Evolutionary conservation across 2,329 filamentous ascomycete genomes (phyloP), one percentile per base, ranked within the genome.

Genomic region (Passalora sequoiae): DNA sequence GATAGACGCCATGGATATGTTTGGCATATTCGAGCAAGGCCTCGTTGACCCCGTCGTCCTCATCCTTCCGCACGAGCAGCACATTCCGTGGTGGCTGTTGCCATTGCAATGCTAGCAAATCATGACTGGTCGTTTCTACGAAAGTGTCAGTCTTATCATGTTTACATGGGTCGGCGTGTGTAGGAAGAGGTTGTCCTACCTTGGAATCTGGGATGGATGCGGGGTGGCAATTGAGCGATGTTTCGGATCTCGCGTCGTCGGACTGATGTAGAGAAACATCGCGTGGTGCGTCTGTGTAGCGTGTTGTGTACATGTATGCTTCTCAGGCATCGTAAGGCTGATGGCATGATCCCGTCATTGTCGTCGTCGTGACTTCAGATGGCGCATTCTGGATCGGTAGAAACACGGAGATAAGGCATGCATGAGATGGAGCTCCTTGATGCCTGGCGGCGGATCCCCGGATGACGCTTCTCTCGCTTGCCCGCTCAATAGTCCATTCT

Each of bases 1-100:
- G 83, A 64, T 97, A 96, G 46, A 87, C 86, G 49, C 73, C 74
- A 54, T 81, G 78, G 46, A 96, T 77, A 65, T 97, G 85, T 60
- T 73, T 71, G 31, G 72, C 71, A 58, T 80, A 80, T 56, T 80
- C 77, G 46, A 80, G 59, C 27, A 82, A 63, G 2, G 77, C 76
- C 10, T 70, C 63, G 20, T 75, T 78, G 39, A 81, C 75, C 20
- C 66, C 65, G 2, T 72, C 68, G 2, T 76, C 75, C 51, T 75
- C 70, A 50, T 80, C 73, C 61, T 86, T 87, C 62, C 82, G 81
- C 33, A 84, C 76, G 43, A 86, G 66, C 46, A 87, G 71, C 40
- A 87, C 69, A 55, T 86, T 86, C 39, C 78, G 76, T 2, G 81
- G 83, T 25, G 81, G 80, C 12, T 74, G 71, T 4, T 81, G 79